Base-by-base conservation (phyloP, 192 early-diverging fungal genomes). In the Lunasporangiospora selenospora region DNA sequence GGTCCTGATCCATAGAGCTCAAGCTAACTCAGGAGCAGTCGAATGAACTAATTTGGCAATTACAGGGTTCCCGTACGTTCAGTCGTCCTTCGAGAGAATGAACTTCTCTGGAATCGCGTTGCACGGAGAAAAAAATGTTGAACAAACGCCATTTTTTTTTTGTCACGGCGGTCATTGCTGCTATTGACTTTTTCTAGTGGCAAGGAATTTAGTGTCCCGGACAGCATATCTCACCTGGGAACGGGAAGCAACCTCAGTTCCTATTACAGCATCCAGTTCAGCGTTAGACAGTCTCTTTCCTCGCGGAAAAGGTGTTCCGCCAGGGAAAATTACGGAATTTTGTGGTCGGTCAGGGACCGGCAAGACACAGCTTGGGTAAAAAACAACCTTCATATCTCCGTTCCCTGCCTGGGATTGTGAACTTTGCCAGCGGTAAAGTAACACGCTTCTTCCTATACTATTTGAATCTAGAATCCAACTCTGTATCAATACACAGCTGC, bases 331-430 rank as follows among this genome's bases (percentile, higher is more conserved):
- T 9, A 73, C 69, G 11, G 69, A 73, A 13, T 40, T 73, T 13
- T 73, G 59, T 27, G 69, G 69, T 3, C 49, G 62, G 0, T 26
- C 69, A 0, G 69, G 69, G 8, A 45, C 60, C 13, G 69, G 69
- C 16, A 73, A 73, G 29, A 73, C 69, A 4, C 69, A 73, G 12
- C 16, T 73, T 3, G 69, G 69, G 69, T 73, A 73, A 53, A 18
- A 13, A n/a, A 2, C n/a, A 19, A n/a, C 8, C 16, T 45, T 18
- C 21, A 45, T 13, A 9, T 18, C 21, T 9, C 13, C 13, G 21
- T 10, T 19, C 21, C 9, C 43, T 19, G 5, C 1, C 21, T 21
- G 21, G 1, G 2, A 21, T 33, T 31, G 11, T 32, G 11, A 27
- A 51, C 30, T 11, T 24, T 11, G n/a, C 24, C 13, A 37, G 8